Evolutionary conservation across 768 basidiomycete genomes (phyloP).

Genomic region (Lentinus tigrinus): DNA sequence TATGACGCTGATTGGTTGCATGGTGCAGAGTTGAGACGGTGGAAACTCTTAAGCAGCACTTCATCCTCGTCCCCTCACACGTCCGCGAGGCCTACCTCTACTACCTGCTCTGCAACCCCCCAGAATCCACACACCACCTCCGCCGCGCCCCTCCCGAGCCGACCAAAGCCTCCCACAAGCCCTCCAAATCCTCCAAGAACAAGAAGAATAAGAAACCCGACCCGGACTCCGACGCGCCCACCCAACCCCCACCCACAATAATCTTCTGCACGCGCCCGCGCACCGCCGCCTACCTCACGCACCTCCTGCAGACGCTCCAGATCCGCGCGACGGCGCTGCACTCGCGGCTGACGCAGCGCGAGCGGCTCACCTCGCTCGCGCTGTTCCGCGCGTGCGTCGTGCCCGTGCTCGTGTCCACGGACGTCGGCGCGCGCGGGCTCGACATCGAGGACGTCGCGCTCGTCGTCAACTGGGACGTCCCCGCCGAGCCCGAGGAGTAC

Average conservation of each 20-base stretch:
- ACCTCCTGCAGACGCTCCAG: slow-evolving; percentile 69
- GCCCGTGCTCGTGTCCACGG: slow-evolving; percentile 90
- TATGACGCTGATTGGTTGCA: slow-evolving; percentile 3
- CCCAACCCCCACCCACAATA: slow-evolving; percentile 91
- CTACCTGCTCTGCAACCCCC: slow-evolving; percentile 86
- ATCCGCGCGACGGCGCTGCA: slow-evolving; percentile 90
- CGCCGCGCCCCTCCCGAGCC: slow-evolving; percentile 63
- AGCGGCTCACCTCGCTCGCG: slow-evolving; percentile 80
- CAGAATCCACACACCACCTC: slow-evolving; percentile 67
- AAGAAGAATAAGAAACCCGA: slow-evolving; percentile 32
- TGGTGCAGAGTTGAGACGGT: slow-evolving; percentile 83
- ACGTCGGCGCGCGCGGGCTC: slow-evolving; percentile 92
- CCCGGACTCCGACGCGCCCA: slow-evolving; percentile 45
- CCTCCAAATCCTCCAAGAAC: slow-evolving; percentile 25
- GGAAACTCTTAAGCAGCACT: slow-evolving; percentile 81
- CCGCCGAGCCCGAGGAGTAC: slow-evolving; percentile 88
- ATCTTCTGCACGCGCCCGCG: slow-evolving; percentile 87
- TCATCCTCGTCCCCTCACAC: slow-evolving; percentile 91
- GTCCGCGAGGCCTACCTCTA: slow-evolving; percentile 91
- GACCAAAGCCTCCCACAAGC: slow-evolving; percentile 31
- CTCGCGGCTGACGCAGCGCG: slow-evolving; percentile 89
- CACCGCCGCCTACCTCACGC: slow-evolving; percentile 87
- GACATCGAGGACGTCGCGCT: slow-evolving; percentile 96
- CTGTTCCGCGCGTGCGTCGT: slow-evolving; percentile 84
- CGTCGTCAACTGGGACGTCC: slow-evolving; percentile 97